Evolutionary conservation across 1,284 basidiomycete species (phyloP), one percentile per base, ranked within the genome.

Genomic region (Boletus semigastroideus): DNA sequence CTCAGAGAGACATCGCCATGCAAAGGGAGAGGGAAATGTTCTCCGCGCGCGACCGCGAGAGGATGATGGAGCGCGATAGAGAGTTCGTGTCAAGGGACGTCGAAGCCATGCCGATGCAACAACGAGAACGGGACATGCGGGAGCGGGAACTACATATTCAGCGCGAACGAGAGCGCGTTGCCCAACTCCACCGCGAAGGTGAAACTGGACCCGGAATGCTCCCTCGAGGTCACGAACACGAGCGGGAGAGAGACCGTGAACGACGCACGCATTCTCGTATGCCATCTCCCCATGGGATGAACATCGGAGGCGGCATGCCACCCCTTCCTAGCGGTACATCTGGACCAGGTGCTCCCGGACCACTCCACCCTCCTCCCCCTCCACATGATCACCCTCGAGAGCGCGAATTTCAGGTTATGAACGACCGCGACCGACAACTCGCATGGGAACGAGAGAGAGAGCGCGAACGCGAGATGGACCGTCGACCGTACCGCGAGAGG

Each of bases 241-340:
- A 68, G 16, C 53, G 64, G 34, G 66, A 67, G 30, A 56, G 64
- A 50, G 64, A 68, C 14, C 64, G 64, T 33, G 64, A 66, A 46
- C 65, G 68, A 19, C 66, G 64, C 20, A 44, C 55, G 25, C 58
- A 59, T 38, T 57, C 65, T 4, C 55, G 66, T 17, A 46, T 69
- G 12, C 54, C 63, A 6, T 68, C 66, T 16, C 63, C 63, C 20
- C 63, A 54, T 27, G 57, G 52, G 20, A 54, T 62, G 40, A 51
- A 42, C 28, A 51, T 62, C 0, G 45, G 53, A 3, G 49, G 51
- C 0, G 48, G 60, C 2, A 46, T 45, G 43, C 53, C 63, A 11
- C 60, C 58, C 17, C 40, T 51, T 48, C 0, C 52, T 0, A 31
- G 36, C 12, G 53, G 31, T 20, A 52, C 54, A 5, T 47, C 51